phyloP scores from a whole-genome alignment of 2,329 filamentous ascomycete species.

The Paecilomyces sp. region DNA sequence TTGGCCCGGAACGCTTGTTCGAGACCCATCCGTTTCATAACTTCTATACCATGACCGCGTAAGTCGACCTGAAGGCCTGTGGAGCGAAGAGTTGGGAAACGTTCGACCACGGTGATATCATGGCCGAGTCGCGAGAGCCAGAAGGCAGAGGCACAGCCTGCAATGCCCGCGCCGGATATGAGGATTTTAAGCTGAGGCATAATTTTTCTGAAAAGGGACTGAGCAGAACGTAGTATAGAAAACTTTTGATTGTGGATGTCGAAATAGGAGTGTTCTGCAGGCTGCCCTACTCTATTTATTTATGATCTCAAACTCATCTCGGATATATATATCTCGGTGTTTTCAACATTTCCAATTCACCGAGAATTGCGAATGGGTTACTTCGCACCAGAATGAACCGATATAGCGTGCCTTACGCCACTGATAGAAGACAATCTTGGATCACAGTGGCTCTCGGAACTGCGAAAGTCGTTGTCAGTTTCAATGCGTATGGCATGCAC shows the following conservation, averaged over 20 bases:
- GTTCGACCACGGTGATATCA: constrained; percentile 37
- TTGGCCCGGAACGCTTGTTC: constrained; percentile 32
- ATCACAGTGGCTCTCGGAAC: too few relatives aligned
- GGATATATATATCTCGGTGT: background rate
- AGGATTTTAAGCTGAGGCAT: constrained; percentile 38
- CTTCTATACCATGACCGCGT: constrained; percentile 44
- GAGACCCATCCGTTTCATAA: constrained; percentile 49
- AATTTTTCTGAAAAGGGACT: background rate
- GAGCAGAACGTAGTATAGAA: too few relatives aligned
- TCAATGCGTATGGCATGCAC: too few relatives aligned
- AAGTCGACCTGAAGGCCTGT: constrained; percentile 50
- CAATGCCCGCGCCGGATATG: constrained; percentile 38
- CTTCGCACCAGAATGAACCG: background rate
- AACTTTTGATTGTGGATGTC: too few relatives aligned
- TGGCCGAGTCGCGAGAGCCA: constrained; percentile 40
- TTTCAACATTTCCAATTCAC: background rate
- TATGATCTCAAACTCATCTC: background rate
- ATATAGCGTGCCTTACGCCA: background rate
- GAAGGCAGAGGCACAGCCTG: constrained; percentile 41
- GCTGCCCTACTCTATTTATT: background rate
- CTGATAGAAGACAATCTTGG: background rate
- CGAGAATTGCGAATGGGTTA: background rate
- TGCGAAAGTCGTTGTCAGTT: too few relatives aligned
- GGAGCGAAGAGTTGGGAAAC: constrained; percentile 35
- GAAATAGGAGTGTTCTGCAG: background rate